These are phyloP conservation scores for Fusarium paranaense DNA, from an alignment of 2,329 filamentous ascomycete genomes.

Conservation along the genomic window DNA sequence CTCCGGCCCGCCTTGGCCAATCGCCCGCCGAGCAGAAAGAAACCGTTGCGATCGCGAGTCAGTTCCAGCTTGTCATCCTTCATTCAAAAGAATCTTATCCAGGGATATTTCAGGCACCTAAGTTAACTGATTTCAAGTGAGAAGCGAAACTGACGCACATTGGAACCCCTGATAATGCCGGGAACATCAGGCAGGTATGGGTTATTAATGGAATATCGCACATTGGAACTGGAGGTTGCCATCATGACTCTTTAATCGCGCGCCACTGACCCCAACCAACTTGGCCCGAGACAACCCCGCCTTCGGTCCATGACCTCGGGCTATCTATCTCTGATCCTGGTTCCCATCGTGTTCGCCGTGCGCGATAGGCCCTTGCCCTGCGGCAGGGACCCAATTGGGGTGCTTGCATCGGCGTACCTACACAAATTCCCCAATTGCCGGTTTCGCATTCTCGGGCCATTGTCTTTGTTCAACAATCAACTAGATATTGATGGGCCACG, in stretches of 20 bases:
- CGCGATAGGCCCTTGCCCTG: neutral
- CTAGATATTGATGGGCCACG: neutral
- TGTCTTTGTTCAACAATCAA: neutral
- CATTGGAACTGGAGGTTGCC: neutral
- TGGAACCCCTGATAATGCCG: neutral
- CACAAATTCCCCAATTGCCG: neutral
- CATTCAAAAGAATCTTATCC: too few species aligned
- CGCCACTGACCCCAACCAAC: neutral
- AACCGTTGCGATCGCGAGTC: neutral
- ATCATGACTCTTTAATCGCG: neutral
- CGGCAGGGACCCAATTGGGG: neutral
- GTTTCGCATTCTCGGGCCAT: neutral
- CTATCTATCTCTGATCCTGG: neutral
- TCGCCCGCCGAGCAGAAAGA: too few species aligned
- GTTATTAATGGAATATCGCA: neutral
- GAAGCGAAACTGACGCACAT: neutral
- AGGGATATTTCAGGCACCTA: too few species aligned
- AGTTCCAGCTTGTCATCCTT: too few species aligned
- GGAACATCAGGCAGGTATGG: neutral
- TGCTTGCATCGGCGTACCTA: neutral
- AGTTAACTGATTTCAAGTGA: too few species aligned
- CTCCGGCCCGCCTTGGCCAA: neutral
- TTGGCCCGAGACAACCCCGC: neutral
- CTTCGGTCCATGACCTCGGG: neutral
- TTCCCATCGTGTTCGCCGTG: neutral